Conservation (phyloP, 106 monocot species). For the Dioscorea alata region DNA sequence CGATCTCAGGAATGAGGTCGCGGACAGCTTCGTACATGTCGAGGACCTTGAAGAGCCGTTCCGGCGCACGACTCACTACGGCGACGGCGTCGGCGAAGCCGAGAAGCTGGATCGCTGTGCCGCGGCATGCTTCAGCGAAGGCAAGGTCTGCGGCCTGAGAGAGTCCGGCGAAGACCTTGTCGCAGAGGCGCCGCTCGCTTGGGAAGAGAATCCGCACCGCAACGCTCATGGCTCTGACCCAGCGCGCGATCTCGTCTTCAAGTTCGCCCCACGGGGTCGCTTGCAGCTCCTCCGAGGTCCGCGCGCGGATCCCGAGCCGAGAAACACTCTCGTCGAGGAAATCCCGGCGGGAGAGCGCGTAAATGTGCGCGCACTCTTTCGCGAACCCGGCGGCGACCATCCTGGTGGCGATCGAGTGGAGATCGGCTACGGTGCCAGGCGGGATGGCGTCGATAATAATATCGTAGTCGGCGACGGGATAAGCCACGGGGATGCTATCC, state of each 20-base stretch:
- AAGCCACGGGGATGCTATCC: slow-evolving; percentile 40
- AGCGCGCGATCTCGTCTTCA: slow-evolving; percentile 56
- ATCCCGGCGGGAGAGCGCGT: slow-evolving; percentile 34
- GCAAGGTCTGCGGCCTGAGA: slow-evolving; percentile 52
- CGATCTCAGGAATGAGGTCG: slow-evolving; percentile 55
- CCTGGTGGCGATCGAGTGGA: slow-evolving; percentile 48
- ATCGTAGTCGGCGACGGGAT: slow-evolving; percentile 52
- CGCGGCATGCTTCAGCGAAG: slow-evolving; percentile 47
- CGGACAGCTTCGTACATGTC: slow-evolving; percentile 70
- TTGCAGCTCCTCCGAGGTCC: slow-evolving; percentile 38
- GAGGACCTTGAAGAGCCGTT: slow-evolving; percentile 56
- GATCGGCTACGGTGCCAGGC: slow-evolving; percentile 46
- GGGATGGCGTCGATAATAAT: slow-evolving; percentile 67
- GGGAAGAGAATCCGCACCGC: slow-evolving; percentile 55
- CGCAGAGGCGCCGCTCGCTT: slow-evolving; percentile 65
- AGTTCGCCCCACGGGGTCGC: slow-evolving; percentile 44
- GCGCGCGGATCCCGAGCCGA: slow-evolving; percentile 43
- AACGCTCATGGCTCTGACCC: slow-evolving; percentile 43
- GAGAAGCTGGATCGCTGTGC: slow-evolving; percentile 45
- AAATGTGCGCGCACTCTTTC: slow-evolving; percentile 46
- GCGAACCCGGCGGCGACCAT: slow-evolving; percentile 59
- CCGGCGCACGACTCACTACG: slow-evolving; percentile 36
- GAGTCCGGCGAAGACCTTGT: slow-evolving; percentile 48
- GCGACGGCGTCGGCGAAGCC: slow-evolving; percentile 57
- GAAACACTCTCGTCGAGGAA: slow-evolving; percentile 66